Evolutionary conservation across 176 grass and related monocot genomes (phyloP).

Genomic region (Paspalum notatum): DNA sequence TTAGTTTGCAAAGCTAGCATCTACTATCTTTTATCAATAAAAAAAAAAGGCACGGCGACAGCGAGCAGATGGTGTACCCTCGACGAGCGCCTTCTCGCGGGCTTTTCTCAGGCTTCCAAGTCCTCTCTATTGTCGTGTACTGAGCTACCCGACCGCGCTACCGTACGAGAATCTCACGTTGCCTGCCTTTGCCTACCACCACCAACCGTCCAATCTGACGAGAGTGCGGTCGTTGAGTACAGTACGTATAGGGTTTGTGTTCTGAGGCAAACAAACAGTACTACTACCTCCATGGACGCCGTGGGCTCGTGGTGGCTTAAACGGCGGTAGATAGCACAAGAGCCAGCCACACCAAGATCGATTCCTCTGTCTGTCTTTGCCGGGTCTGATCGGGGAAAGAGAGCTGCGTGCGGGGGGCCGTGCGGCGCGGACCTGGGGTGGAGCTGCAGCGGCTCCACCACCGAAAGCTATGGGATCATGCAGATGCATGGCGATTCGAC

Average conservation of each 20-base stretch:
- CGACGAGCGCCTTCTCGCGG: too few relatives aligned
- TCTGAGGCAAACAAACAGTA: constrained; percentile 5
- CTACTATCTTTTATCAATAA: too few relatives aligned
- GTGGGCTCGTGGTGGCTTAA: constrained; percentile 5
- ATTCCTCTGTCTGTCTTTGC: background rate
- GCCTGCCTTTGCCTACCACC: too few relatives aligned
- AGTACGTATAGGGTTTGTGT: background rate
- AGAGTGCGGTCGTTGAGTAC: too few relatives aligned
- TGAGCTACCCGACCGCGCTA: too few relatives aligned
- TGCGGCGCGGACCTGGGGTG: constrained; percentile 20
- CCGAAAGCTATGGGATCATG: too few relatives aligned
- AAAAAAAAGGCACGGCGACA: too few relatives aligned
- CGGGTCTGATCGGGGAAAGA: constrained; percentile 32
- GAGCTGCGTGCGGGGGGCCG: background rate
- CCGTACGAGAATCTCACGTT: background rate
- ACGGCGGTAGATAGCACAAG: constrained; percentile 12
- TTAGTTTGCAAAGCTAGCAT: too few relatives aligned
- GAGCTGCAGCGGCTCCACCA: background rate
- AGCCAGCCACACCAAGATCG: background rate
- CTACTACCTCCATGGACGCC: too few relatives aligned
- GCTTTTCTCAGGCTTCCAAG: too few relatives aligned
- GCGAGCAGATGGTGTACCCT: too few relatives aligned
- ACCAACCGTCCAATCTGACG: too few relatives aligned
- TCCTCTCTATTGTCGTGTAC: background rate
- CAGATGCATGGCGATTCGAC: constrained; percentile 4